Conservation (phyloP, 2,329 filamentous ascomycete species). For the Xylariaceae sp. region DNA sequence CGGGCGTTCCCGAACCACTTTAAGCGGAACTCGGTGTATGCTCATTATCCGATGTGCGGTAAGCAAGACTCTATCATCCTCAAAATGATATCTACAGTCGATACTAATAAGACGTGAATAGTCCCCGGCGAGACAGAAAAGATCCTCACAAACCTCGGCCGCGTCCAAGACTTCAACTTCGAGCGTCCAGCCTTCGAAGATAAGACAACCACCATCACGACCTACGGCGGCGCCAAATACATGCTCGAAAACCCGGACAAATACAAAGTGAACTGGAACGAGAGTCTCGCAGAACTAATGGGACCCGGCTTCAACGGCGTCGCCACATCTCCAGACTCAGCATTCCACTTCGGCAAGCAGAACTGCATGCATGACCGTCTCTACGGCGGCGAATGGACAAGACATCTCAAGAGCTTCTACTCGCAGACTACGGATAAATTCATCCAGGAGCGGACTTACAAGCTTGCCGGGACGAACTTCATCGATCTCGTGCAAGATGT, state of each 20-base stretch:
- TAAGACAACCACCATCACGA: slow-evolving; percentile 51
- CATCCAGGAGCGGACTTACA: slow-evolving; percentile 60
- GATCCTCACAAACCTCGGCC: slow-evolving; percentile 63
- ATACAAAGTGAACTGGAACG: slow-evolving; percentile 62
- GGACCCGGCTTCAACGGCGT: slow-evolving; percentile 36
- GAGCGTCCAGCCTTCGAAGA: slow-evolving; percentile 51
- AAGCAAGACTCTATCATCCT: slow-evolving; percentile 14
- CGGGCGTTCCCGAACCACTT: slow-evolving; percentile 78
- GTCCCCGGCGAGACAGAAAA: slow-evolving; percentile 66
- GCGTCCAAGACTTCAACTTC: slow-evolving; percentile 65
- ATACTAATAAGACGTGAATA: slow-evolving; percentile 24
- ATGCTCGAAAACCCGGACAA: slow-evolving; percentile 56
- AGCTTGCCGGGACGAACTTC: slow-evolving; percentile 55
- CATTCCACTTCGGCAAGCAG: slow-evolving; percentile 45
- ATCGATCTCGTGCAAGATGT: slow-evolving; percentile 68
- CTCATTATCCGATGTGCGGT: slow-evolving; percentile 63
- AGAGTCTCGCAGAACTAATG: slow-evolving; percentile 59
- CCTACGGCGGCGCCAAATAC: slow-evolving; percentile 56
- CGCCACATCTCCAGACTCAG: slow-evolving; percentile 47
- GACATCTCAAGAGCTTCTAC: slow-evolving; percentile 47
- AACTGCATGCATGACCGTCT: slow-evolving; percentile 53
- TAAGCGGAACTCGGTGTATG: slow-evolving; percentile 71
- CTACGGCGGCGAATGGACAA: slow-evolving; percentile 45
- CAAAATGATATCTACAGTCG: fast-evolving
- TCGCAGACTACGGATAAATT: slow-evolving; percentile 56